A percentile compares a stretch with the other conserved stretches of the same genome.
Conservation (phyloP, 371 early-diverging fungal genomes). For the Coemansia sp. region DNA sequence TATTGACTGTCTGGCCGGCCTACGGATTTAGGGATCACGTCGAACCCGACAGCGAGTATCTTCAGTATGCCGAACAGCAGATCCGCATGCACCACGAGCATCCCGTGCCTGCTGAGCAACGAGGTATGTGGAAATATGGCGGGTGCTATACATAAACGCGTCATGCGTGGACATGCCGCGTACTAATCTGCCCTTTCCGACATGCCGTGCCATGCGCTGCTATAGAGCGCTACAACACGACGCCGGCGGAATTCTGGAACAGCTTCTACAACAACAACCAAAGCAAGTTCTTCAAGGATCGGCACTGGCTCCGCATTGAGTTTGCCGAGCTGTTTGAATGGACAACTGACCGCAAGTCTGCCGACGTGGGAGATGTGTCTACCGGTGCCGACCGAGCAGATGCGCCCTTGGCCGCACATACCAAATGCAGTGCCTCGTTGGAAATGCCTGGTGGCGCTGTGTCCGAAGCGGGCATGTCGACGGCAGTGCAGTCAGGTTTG, state of each 20-base stretch:
- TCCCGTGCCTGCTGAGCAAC: slow-evolving; percentile 50
- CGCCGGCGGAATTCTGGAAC: slow-evolving; percentile 61
- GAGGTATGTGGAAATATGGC: slow-evolving; percentile 27
- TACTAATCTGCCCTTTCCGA: neutral
- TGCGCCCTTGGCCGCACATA: neutral
- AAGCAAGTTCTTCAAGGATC: slow-evolving; percentile 70
- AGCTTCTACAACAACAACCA: slow-evolving; percentile 61
- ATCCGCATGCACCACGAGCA: slow-evolving; percentile 45
- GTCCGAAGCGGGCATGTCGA: neutral
- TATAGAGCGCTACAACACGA: slow-evolving; percentile 47
- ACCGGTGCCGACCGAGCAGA: neutral
- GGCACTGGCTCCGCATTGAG: slow-evolving; percentile 68
- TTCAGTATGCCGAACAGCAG: slow-evolving; percentile 49
- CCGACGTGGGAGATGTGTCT: slow-evolving; percentile 6
- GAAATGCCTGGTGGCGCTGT: neutral
- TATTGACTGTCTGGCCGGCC: no score
- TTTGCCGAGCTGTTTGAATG: slow-evolving; percentile 69
- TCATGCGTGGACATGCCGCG: no score
- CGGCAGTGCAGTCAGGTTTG: neutral
- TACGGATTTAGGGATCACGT: slow-evolving; percentile 50
- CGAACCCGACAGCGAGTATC: slow-evolving; percentile 51
- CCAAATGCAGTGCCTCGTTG: no score
- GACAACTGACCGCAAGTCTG: slow-evolving; percentile 36
- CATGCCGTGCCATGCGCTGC: neutral
- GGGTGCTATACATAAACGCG: neutral